Evolutionary conservation across 345 rosid genomes (phyloP).

Genomic region (Aquilaria yunnanensis): DNA sequence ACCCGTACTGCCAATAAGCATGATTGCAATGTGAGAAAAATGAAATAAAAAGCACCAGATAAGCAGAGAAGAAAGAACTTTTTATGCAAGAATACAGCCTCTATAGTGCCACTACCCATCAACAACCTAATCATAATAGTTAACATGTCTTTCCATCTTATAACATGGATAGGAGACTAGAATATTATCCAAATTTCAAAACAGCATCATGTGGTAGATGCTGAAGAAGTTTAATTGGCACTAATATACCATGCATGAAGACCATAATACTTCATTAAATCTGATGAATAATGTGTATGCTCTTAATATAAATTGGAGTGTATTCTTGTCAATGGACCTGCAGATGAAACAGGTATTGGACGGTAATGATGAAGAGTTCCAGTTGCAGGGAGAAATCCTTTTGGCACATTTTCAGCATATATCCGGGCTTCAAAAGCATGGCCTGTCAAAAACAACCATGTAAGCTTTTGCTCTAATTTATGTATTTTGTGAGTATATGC

Average conservation of each 20-base stretch:
- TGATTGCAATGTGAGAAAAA: constrained; percentile 15
- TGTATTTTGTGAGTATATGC: background rate
- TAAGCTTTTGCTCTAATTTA: too few species aligned
- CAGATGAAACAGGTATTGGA: constrained; percentile 59
- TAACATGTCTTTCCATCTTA: too few species aligned
- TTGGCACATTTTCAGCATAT: constrained; percentile 92
- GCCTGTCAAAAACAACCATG: constrained; percentile 38
- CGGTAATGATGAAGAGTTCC: constrained; percentile 86
- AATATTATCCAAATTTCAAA: background rate
- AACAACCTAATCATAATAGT: too few species aligned
- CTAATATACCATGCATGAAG: background rate
- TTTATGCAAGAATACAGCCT: too few species aligned
- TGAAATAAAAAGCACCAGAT: too few species aligned
- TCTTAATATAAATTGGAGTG: background rate
- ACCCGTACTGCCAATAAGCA: constrained; percentile 54
- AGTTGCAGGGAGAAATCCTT: constrained; percentile 93
- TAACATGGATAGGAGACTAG: too few species aligned
- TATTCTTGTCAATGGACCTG: constrained; percentile 37
- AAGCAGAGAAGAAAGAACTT: too few species aligned
- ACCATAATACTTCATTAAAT: background rate
- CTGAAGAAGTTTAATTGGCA: background rate
- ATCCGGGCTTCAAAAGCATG: constrained; percentile 95
- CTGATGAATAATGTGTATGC: background rate
- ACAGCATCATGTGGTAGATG: background rate
- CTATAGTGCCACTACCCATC: too few species aligned